Base-by-base conservation (phyloP, 352 stramenopile species). In the Phytophthora hybrid region DNA sequence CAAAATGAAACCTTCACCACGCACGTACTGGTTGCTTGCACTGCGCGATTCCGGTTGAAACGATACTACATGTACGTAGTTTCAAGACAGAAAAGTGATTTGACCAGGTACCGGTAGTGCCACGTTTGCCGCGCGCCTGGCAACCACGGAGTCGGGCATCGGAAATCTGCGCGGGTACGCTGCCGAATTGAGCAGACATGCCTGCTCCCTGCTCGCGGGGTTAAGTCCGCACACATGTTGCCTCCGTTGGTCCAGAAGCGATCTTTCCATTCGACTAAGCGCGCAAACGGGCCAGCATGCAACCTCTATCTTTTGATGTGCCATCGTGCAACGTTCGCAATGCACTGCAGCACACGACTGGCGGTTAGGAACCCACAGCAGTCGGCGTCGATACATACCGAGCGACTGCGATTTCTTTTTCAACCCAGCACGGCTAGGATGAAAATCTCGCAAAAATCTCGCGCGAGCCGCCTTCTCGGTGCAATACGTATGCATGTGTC, bases 261-360 rank as follows among this genome's bases (percentile, higher is more conserved):
- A 69, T 69, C 63, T 69, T 69, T 26, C 34, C 37, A 49, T 63
- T 69, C 52, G 53, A 69, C 63, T 69, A 69, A 69, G 63, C 41
- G 21, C 52, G 21, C 41, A 69, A 31, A 69, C 54, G 53, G 39
- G 52, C 7, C 63, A 69, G 5, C 16, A 44, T 55, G 37, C 37
- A 52, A 29, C 32, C 32, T 51, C 32, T 62, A 62, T 62, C 57
- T 53, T 52, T 39, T 53, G 62, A 54, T 61, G 37, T 26, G 49
- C 5, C 23, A 63, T 63, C 53, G 41, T 37, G 5, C 63, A 46
- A 69, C 62, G 26, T 10, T 34, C 21, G 14, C 11, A 7, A 31
- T 31, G 19, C n/a, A 19, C 19, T 55, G 49, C n/a, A 54, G 14
- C 9, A 10, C 39, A 29, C 16, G 37, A 46, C 4, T n/a, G 37